Conservation (phyloP, 108 stramenopile species). For the Skeletonema grethae region DNA sequence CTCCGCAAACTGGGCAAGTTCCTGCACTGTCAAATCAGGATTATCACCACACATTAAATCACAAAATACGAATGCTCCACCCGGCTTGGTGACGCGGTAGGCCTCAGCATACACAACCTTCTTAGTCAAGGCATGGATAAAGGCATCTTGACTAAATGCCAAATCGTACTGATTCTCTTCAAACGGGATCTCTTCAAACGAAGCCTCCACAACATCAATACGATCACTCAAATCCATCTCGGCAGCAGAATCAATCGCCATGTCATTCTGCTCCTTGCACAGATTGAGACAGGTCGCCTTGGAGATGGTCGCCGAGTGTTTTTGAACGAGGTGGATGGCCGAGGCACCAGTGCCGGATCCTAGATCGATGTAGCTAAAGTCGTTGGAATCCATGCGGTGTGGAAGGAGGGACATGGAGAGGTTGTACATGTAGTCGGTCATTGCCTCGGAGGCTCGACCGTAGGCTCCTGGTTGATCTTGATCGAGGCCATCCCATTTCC, state of each 20-base stretch:
- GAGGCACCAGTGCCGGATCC: constrained; percentile 53
- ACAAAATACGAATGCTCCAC: constrained; percentile 61
- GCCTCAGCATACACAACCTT: constrained; percentile 50
- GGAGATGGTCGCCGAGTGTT: constrained; percentile 7
- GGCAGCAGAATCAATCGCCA: constrained; percentile 36
- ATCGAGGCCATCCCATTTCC: constrained; percentile 48
- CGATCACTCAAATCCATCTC: constrained; percentile 37
- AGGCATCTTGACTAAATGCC: constrained; percentile 63
- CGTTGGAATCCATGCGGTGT: constrained; percentile 18
- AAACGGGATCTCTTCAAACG: constrained; percentile 46
- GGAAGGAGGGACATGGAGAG: constrained; percentile 25
- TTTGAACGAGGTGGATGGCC: constrained; percentile 26
- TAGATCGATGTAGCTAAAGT: constrained; percentile 42
- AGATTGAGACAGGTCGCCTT: constrained; percentile 53
- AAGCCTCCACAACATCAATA: constrained; percentile 38
- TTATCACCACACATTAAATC: constrained; percentile 62
- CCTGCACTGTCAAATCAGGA: constrained; percentile 44
- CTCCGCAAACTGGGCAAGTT: constrained; percentile 47
- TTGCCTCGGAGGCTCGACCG: constrained; percentile 39
- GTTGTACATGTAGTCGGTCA: constrained; percentile 53
- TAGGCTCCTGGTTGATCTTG: constrained; percentile 36
- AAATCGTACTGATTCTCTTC: constrained; percentile 50
- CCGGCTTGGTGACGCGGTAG: constrained; percentile 58
- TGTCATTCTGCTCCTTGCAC: constrained; percentile 59
- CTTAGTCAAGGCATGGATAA: constrained; percentile 59